These are phyloP conservation scores for Teratosphaeria epicoccoides DNA, from an alignment of 2,329 filamentous ascomycete genomes.

Conservation along the genomic window DNA sequence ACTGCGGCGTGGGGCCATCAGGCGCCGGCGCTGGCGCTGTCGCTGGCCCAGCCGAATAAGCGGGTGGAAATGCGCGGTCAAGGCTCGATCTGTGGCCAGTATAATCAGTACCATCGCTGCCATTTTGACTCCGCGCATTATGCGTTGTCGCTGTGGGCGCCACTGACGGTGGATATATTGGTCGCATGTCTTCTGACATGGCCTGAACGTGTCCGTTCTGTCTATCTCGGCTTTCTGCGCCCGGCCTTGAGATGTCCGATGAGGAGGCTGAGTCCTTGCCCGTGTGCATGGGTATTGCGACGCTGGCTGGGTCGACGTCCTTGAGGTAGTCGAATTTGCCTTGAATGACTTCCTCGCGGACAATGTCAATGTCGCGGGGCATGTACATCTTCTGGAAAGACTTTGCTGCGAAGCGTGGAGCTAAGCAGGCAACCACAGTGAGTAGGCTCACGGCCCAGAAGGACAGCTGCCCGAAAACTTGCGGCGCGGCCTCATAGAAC, in stretches of 20 bases:
- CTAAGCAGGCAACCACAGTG: constrained; percentile 68
- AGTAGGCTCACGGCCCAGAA: constrained; percentile 83
- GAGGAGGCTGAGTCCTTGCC: constrained; percentile 46
- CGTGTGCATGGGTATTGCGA: constrained; percentile 32
- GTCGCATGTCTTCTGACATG: constrained; percentile 76
- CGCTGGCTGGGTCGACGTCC: constrained; percentile 35
- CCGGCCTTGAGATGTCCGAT: constrained; percentile 43
- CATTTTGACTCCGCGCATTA: constrained; percentile 74
- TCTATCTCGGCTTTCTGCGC: constrained; percentile 35
- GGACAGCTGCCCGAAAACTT: constrained; percentile 69
- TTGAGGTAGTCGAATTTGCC: constrained; percentile 72
- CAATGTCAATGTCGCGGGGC: constrained; percentile 85
- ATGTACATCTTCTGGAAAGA: constrained; percentile 86
- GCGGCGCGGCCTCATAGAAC: constrained; percentile 66
- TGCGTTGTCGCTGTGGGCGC: constrained; percentile 66
- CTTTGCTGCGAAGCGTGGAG: constrained; percentile 82
- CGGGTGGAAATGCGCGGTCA: constrained; percentile 30
- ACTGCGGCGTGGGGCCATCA: constrained; percentile 36
- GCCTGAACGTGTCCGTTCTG: constrained; percentile 34
- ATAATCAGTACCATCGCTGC: constrained; percentile 89
- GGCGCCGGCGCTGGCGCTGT: constrained; percentile 11
- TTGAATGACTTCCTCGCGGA: constrained; percentile 78
- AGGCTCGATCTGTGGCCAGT: constrained; percentile 43
- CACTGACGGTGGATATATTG: constrained; percentile 87
- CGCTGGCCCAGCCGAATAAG: constrained; percentile 6